Evolutionary conservation across 495 filamentous ascomycete species (phyloP).

Genomic region (Margaritispora aquatica): DNA sequence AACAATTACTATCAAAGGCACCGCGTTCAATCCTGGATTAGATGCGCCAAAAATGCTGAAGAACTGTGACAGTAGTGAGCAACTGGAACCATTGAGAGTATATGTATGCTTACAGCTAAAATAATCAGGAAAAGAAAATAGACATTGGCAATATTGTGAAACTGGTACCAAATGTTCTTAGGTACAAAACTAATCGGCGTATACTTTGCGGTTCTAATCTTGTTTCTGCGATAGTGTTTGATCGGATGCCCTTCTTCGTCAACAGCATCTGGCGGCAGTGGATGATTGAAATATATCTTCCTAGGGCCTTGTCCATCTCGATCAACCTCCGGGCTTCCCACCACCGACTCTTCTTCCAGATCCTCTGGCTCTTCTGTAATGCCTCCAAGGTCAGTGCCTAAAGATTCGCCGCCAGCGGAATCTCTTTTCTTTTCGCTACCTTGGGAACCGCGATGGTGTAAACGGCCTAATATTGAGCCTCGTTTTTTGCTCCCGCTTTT

Average conservation of each 20-base stretch:
- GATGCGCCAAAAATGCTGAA: conserved; percentile 92
- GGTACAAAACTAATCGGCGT: conserved; percentile 94
- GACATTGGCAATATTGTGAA: conserved; percentile 97
- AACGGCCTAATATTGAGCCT: conserved; percentile 72
- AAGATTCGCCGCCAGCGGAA: conserved; percentile 36
- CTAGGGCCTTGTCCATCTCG: conserved; percentile 32
- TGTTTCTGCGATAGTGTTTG: conserved; percentile 76
- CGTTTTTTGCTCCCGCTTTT: conserved; percentile 73
- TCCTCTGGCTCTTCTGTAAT: conserved; percentile 34
- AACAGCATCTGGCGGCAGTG: conserved; percentile 67
- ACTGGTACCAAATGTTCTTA: conserved; percentile 95
- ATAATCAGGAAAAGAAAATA: conserved; percentile 98
- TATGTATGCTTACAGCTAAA: conserved; percentile 61
- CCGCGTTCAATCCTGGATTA: conserved; percentile 84
- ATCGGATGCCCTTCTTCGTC: conserved; percentile 77
- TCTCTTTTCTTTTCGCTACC: conserved; percentile 66
- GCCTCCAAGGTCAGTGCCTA: conserved; percentile 33
- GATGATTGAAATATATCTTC: conserved; percentile 78
- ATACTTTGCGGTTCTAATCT: conserved; percentile 96
- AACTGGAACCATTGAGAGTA: background rate
- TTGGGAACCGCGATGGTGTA: conserved; percentile 52
- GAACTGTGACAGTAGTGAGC: conserved; percentile 50
- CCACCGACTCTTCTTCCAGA: conserved; percentile 22
- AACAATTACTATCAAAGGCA: conserved; percentile 94
- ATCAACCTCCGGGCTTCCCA: conserved; percentile 27